Evolutionary conservation across 2,329 filamentous ascomycete species (phyloP).

Genomic region (Xylaria sp.): DNA sequence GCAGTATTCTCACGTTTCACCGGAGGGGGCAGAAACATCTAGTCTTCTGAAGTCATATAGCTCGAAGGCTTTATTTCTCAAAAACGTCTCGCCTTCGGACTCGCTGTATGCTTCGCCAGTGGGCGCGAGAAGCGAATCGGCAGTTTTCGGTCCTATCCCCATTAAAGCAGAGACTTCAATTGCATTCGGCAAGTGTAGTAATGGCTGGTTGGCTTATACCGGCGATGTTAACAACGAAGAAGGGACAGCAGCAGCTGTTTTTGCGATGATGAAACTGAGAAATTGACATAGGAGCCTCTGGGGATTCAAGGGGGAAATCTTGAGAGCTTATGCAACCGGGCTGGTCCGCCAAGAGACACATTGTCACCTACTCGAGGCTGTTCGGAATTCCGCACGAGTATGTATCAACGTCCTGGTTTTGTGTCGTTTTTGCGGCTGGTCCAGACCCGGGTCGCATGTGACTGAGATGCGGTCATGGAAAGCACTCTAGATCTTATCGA

Average conservation of each 20-base stretch:
- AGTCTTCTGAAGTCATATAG: background rate
- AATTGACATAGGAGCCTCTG: too few relatives aligned
- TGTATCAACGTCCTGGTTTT: conserved; percentile 22
- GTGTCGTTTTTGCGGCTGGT: conserved; percentile 25
- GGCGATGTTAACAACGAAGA: background rate
- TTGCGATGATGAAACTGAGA: conserved; percentile 8
- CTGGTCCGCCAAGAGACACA: too few relatives aligned
- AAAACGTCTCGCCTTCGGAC: conserved; percentile 1
- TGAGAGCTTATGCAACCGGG: too few relatives aligned
- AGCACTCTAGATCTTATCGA: too few relatives aligned
- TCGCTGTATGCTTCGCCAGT: background rate
- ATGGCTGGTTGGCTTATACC: background rate
- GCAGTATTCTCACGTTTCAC: conserved; percentile 1
- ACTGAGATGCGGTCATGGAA: conserved; percentile 43
- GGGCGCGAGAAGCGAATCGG: background rate
- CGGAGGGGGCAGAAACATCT: background rate
- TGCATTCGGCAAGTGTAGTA: conserved; percentile 4
- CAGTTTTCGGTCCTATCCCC: background rate
- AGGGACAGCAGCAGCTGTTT: background rate
- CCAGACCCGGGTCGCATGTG: conserved; percentile 32
- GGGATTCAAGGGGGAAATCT: too few relatives aligned
- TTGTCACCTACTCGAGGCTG: background rate
- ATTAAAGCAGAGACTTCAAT: background rate
- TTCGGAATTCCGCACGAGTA: background rate
- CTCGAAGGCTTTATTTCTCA: background rate